Base-by-base conservation (phyloP, 2,329 filamentous ascomycete genomes). In the Cladosporium sp. region DNA sequence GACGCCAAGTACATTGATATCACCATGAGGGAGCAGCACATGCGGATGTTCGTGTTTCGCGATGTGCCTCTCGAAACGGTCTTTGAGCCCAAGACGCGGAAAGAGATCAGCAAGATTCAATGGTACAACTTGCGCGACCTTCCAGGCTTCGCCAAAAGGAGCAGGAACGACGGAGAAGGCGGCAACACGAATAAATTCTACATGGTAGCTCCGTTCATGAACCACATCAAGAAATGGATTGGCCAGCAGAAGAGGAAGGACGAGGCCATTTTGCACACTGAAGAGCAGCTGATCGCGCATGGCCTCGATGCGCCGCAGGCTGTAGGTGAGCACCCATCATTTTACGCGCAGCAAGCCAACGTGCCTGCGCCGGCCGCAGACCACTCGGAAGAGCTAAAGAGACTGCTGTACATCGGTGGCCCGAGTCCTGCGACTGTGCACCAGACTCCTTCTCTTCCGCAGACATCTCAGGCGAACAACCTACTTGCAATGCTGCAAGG, bases 81-180 rank as follows among this genome's bases (percentile, higher is more conserved):
- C 55, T 98, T 98, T 65, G 87, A 92, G 68, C 89, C 95, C 3
- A 85, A 85, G 61, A 97, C 93, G 5, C 80, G 95, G 52, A 97
- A 97, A 70, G 95, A 98, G 70, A 98, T 98, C 66, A 95, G 92
- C 71, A 95, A 89, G 71, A 95, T 98, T 55, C 78, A 89, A 66
- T 98, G 93, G 93, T 96, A 95, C 73, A 89, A 84, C 61, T 75
- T 98, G 38, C 87, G 86, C 0, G 90, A 96, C 56, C 78, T 98
- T 22, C 92, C 93, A 1, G 89, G 87, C 0, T 84, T 89, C 62
- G 83, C 84, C 52, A 87, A 86, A 68, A 83, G 78, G 60, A 90
- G 86, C 65, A 76, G 76, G 10, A 77, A 81, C 51, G 78, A 83
- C n/a, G 78, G 82, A 46, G 73, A 70, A 68, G 33, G 74, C 74